phyloP scores from a whole-genome alignment of 2,329 filamentous ascomycete genomes.

The Aspergillus sp. region DNA sequence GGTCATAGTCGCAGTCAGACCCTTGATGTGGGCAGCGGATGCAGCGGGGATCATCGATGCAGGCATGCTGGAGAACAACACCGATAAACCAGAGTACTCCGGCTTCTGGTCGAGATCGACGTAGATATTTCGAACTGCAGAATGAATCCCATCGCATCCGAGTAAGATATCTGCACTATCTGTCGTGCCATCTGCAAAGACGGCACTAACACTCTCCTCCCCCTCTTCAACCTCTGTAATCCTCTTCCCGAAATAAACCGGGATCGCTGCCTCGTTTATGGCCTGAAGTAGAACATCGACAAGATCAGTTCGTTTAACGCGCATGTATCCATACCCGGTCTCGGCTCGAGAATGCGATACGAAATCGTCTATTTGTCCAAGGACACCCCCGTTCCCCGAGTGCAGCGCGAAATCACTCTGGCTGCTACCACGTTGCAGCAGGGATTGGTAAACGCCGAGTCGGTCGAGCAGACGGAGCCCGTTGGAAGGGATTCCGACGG shows the following conservation, averaged over 20 bases:
- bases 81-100: constrained; percentile 35
- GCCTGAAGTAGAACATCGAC: constrained; percentile 25
- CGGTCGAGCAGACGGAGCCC: constrained; percentile 28
- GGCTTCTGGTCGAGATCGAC: constrained; percentile 28
- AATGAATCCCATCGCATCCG: constrained; percentile 45
- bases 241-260: constrained; percentile 2
- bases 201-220: neutral
- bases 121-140: constrained; percentile 32
- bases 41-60: neutral
- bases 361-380: neutral
- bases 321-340: constrained; percentile 26
- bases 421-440: neutral
- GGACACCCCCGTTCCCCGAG: neutral
- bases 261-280: constrained; percentile 12
- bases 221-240: neutral
- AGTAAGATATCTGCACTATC: constrained; percentile 22
- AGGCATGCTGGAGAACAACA: constrained; percentile 17
- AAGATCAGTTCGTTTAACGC: constrained; percentile 29
- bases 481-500: constrained; percentile 30
- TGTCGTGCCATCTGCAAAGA: constrained; percentile 18
- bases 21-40: neutral
- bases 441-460: constrained; percentile 23
- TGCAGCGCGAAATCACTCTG: neutral
- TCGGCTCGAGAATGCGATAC: neutral
- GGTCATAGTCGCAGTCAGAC: constrained; percentile 19